A percentile compares a stretch with the other conserved stretches of the same genome.
These are phyloP conservation scores for Mycena galericulata DNA, from an alignment of 768 basidiomycete species.

Conservation along the genomic window DNA sequence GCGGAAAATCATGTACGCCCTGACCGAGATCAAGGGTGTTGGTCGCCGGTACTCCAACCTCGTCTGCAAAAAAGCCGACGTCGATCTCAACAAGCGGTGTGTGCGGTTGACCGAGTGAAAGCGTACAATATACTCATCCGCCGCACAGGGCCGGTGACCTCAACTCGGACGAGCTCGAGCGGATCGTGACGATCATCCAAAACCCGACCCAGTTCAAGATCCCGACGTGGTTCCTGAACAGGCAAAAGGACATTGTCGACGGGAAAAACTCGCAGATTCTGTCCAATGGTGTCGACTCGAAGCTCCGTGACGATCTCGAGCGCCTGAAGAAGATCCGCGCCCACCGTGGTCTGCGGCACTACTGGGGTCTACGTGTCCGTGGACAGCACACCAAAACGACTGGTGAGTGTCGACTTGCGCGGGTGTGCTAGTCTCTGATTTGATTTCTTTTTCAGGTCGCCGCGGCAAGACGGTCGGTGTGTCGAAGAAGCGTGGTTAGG, in stretches of 20 bases:
- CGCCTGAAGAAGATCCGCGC: conserved; percentile 99
- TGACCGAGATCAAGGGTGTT: conserved; percentile 99
- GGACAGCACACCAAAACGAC: conserved; percentile 99
- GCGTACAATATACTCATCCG: neutral
- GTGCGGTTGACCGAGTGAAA: conserved; percentile 41
- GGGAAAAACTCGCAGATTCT: conserved; percentile 97
- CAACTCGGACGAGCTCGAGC: conserved; percentile 99
- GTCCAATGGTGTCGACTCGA: conserved; percentile 97
- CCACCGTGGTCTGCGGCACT: conserved; percentile 93
- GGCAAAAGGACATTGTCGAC: conserved; percentile 97
- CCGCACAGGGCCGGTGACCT: conserved; percentile 91
- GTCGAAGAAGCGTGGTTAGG: conserved; percentile 85
- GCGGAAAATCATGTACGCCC: conserved; percentile 98
- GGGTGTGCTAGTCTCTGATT: conserved; percentile 14
- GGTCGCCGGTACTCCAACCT: conserved; percentile 98
- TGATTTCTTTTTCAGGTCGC: conserved; percentile 70
- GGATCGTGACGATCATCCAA: conserved; percentile 98
- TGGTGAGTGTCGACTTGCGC: conserved; percentile 60
- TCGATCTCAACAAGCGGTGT: conserved; percentile 98
- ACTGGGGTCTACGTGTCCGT: conserved; percentile 94
- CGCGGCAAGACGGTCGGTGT: conserved; percentile 97
- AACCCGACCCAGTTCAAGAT: conserved; percentile 99
- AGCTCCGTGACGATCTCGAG: conserved; percentile 98
- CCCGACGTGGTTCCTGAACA: conserved; percentile 99
- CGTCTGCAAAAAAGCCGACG: conserved; percentile 99